These are phyloP conservation scores for Agastache rugosa DNA, from an alignment of 257 asterid species.

Conservation along the genomic window DNA sequence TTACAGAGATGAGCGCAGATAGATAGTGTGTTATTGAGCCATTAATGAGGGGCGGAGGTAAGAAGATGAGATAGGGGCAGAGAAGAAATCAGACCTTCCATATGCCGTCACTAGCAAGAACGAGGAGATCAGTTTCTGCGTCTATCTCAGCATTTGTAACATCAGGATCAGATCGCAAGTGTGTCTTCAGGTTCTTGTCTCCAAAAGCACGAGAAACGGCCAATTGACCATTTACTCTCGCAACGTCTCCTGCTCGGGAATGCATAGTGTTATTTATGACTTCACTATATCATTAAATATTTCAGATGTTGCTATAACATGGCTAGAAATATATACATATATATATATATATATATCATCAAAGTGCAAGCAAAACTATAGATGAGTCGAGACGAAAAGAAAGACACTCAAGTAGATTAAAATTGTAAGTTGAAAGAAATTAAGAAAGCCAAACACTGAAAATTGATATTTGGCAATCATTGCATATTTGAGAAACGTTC, in stretches of 20 bases:
- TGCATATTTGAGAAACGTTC: neutral
- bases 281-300: neutral
- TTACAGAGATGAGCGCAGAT: neutral
- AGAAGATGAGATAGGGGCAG: conserved; percentile 3
- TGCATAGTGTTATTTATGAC: neutral
- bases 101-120: conserved; percentile 94
- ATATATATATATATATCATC: too few relatives aligned
- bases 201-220: conserved; percentile 99
- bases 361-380: neutral
- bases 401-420: conserved; percentile 10
- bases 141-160: conserved; percentile 62
- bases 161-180: conserved; percentile 88
- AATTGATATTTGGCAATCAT: too few relatives aligned
- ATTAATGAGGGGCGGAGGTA: neutral
- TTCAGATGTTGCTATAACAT: neutral
- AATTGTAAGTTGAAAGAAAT: neutral
- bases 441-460: too few relatives aligned
- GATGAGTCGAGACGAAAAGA: neutral
- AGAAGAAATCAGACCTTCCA: conserved; percentile 73
- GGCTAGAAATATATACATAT: neutral
- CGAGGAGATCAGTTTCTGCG: conserved; percentile 65
- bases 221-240: conserved; percentile 90
- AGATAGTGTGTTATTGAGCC: neutral
- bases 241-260: conserved; percentile 78
- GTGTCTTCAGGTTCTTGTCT: conserved; percentile 85